Base-by-base conservation (phyloP, 441 rosid genomes). In the Euphorbia neoarborescens region DNA sequence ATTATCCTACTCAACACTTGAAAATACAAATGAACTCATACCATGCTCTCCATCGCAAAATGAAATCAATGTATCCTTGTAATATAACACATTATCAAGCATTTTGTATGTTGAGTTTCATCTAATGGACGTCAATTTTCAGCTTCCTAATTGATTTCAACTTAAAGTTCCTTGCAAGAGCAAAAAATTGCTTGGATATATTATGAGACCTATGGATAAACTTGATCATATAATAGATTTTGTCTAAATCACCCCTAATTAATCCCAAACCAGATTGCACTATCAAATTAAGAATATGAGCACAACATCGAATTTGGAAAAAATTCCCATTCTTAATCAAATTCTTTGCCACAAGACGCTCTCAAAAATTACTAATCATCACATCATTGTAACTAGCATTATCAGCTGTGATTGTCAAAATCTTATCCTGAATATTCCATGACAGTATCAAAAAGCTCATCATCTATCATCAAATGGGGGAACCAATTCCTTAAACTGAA, bases 61-160 rank as follows among this genome's bases (percentile, higher is more conserved):
- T 7, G 7, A 14, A 3, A 7, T 14, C 46, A 42, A 9, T 42
- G 46, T 28, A 56, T 20, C 10, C 27, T 56, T 56, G 28, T 56
- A 56, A 27, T 56, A 56, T 20, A 56, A 14, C 2, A 10, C 5
- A 56, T 7, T 56, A 7, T 56, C 61, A 56, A 56, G 61, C 30
- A 56, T 56, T 22, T 27, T 56, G 13, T 56, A 56, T 12, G 61
- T 56, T 56, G 61, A 56, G 27, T 56, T 56, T 28, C 61, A 56
- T 22, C 28, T 56, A 19, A 27, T 5, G 7, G 61, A n/a, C 3
- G 4, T 56, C 61, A 56, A 56, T 8, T 22, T 14, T 56, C 8
- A 56, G 22, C 28, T 27, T 56, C 22, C 61, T 56, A 4, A 13
- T 56, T 8, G 27, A 4, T n/a, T 56, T 4, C 14, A 57, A 57